These are phyloP conservation scores for Pseudopyrenochaeta lycopersici DNA, from an alignment of 2,329 filamentous ascomycete genomes.

Conservation along the genomic window DNA sequence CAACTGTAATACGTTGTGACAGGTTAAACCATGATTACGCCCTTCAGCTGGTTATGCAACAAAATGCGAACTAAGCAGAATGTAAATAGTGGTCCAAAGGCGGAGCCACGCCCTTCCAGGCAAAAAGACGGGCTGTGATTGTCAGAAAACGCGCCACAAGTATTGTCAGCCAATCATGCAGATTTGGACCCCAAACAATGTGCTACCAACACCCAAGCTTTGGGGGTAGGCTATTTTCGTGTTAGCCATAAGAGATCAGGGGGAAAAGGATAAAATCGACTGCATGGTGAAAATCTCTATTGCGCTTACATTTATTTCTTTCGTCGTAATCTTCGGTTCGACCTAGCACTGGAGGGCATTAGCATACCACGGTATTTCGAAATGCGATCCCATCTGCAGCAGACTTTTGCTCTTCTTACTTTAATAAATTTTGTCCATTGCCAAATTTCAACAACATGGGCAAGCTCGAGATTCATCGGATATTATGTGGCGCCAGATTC, in stretches of 20 bases:
- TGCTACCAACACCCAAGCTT: not conserved
- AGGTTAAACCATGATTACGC: not conserved
- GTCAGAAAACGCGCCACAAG: not conserved
- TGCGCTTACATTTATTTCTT: not conserved
- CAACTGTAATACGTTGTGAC: not conserved
- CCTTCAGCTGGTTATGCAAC: not conserved
- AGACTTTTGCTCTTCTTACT: not conserved
- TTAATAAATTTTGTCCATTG: not conserved
- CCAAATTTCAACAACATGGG: not conserved
- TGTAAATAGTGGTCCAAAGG: not conserved
- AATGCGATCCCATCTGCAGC: not conserved
- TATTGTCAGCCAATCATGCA: not conserved
- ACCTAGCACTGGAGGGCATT: not conserved
- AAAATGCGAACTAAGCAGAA: not conserved
- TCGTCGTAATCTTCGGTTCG: not conserved
- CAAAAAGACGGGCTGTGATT: not conserved
- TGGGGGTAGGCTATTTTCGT: not conserved
- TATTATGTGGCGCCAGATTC: conserved; percentile 1
- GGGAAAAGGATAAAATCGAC: not conserved
- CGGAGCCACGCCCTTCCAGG: not conserved
- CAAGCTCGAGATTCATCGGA: conserved; percentile 1
- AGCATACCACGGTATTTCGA: not conserved
- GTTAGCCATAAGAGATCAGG: not conserved
- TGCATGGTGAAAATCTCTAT: not conserved
- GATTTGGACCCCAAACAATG: not conserved